Base-by-base conservation (phyloP, 768 basidiomycete genomes). In the Hygrophoropsis aurantiaca region DNA sequence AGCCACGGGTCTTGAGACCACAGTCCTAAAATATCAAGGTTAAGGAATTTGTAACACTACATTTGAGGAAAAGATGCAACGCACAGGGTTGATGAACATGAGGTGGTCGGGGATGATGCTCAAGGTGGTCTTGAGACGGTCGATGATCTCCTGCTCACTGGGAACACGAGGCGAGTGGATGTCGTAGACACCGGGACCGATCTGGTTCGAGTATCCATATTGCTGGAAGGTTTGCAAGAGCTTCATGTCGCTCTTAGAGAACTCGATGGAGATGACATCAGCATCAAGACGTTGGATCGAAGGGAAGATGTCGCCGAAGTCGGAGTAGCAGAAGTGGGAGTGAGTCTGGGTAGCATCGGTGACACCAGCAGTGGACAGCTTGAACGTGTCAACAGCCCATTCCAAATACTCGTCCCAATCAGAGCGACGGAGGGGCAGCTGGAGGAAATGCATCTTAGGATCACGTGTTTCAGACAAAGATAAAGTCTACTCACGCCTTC, bases 161-260 rank as follows among this genome's bases (percentile, higher is more conserved):
- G 97, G 97, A 54, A 99, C 90, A 82, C 97, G 94, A 53, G 97
- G 97, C 58, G 94, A 97, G 79, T 98, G 97, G 74, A 99, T 97
- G 69, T 97, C 94, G 66, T 97, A 97, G 64, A 97, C 92, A 80
- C 93, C 95, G 16, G 95, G 95, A 49, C 95, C 94, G 65, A 98
- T 97, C 74, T 91, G 85, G 79, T 94, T 95, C 47, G 90, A 88
- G 80, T 98, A 98, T 36, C 90, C 89, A 70, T 91, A 89, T 50
- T 87, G 77, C 79, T 90, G 85, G 88, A 98, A 99, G 60, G 92
- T 94, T 53, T 84, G 81, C 61, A 99, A 75, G 51, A 99, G 81
- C 77, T 98, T 98, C 86, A 98, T 86, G 80, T 97, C 94, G 60
- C 85, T 87, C 88, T 98, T 97, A 55, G 93, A 95, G 40, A 94